Conservation (phyloP, 2,329 filamentous ascomycete species). For the Anthostomella pinea region DNA sequence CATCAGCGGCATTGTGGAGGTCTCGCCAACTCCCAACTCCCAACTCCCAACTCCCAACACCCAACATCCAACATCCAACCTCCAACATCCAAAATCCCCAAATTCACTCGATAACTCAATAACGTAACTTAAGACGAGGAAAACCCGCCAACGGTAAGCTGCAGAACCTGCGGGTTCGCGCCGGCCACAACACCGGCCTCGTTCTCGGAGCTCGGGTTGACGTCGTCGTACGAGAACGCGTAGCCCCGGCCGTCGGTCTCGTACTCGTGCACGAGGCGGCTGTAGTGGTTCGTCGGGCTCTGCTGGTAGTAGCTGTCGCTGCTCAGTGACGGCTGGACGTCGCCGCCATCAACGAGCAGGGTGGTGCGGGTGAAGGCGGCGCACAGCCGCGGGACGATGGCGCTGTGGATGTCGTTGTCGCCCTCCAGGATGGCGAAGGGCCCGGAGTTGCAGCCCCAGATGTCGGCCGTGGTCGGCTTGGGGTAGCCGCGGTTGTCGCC, state of each 20-base stretch:
- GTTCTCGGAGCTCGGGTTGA: slow-evolving; percentile 56
- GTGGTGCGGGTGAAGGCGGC: slow-evolving; percentile 50
- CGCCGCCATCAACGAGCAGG: slow-evolving; percentile 44
- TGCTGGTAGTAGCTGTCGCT: slow-evolving; percentile 42
- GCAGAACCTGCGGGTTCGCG: slow-evolving; percentile 42
- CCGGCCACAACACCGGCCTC: slow-evolving; percentile 51
- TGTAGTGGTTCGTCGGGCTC: slow-evolving; percentile 54
- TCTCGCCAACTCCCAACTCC: too few relatives aligned
- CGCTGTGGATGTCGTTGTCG: slow-evolving; percentile 41
- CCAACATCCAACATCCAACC: too few relatives aligned
- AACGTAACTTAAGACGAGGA: slow-evolving; percentile 33
- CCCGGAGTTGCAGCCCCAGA: slow-evolving; percentile 51
- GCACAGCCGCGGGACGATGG: slow-evolving; percentile 47
- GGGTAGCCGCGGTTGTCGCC: slow-evolving; percentile 42
- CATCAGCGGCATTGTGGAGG: too few relatives aligned
- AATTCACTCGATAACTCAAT: too few relatives aligned
- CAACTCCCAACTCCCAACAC: too few relatives aligned
- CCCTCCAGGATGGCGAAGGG: slow-evolving; percentile 38
- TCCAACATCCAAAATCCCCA: too few relatives aligned
- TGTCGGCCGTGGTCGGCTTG: slow-evolving; percentile 43
- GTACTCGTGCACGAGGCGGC: slow-evolving; percentile 57
- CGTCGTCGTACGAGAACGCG: slow-evolving; percentile 67
- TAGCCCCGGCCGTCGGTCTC: slow-evolving; percentile 61
- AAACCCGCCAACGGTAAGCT: slow-evolving; percentile 45
- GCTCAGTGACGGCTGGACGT: slow-evolving; percentile 41